Conservation (phyloP, 2,329 filamentous ascomycete species). For the Aureobasidium sp. region DNA sequence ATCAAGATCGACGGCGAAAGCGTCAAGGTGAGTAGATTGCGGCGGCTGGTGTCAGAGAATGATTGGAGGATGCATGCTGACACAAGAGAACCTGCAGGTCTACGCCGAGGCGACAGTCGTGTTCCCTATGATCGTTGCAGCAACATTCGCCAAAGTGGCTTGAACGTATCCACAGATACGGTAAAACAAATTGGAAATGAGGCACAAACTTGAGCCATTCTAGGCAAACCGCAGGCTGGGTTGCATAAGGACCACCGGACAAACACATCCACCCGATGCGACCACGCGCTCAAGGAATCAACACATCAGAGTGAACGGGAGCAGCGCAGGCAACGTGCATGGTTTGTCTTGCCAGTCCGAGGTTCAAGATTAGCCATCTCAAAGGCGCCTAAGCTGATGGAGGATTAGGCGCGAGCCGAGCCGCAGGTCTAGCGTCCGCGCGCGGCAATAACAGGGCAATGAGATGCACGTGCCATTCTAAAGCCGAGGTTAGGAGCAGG, state of each 20-base stretch:
- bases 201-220: neutral
- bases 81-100: conserved; percentile 30
- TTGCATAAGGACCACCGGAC: neutral
- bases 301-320: neutral
- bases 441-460: neutral
- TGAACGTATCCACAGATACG: neutral
- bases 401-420: conserved; percentile 9
- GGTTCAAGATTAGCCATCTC: neutral
- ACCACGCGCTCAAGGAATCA: neutral
- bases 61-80: conserved; percentile 9
- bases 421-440: conserved; percentile 7
- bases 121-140: conserved; percentile 59
- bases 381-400: neutral
- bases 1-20: conserved; percentile 82
- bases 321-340: neutral
- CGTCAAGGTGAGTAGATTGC: conserved; percentile 60
- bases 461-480: neutral
- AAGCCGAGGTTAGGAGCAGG: neutral
- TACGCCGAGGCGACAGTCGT: conserved; percentile 60
- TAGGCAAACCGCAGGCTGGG: neutral
- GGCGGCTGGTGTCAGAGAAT: neutral
- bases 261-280: neutral
- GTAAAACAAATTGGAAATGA: neutral
- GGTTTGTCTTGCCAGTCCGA: neutral
- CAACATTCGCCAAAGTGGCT: conserved; percentile 49